Evolutionary conservation across 345 rosid species (phyloP), one percentile per base, ranked within the genome.

Genomic region (Syzygium aqueum): DNA sequence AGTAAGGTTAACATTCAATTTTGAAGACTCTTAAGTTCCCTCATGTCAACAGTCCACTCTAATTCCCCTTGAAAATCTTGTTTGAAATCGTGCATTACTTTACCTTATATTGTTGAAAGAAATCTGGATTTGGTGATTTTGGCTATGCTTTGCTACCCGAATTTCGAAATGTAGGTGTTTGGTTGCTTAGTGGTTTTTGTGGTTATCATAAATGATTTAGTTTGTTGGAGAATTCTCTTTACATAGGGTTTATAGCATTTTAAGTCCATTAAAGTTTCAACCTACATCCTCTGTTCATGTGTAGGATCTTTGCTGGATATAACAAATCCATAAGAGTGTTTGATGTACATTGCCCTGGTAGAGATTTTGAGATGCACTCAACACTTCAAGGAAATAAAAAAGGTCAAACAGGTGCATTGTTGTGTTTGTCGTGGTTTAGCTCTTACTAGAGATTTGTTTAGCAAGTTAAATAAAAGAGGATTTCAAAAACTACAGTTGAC

Each of bases 301-400:
- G 91, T 90, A 97, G 99, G 95, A 91, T 96, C 50, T 96, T 92
- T 92, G 99, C 96, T 87, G 99, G 98, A 51, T 96, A 96, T 88
- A 96, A 97, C 89, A 97, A 95, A 92, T 90, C 92, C 82, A 57
- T 97, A 17, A 93, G 99, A 91, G 94, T 43, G 19, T 15, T 52
- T 52, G 53, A 52, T 6, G 6, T 6, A 6, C 53, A 14, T 52
- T 6, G 46, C 67, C 99, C 99, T 51, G 98, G 99, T 90, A 93
- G 99, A 93, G 99, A 96, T 89, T 96, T 94, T 78, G 86, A 88
- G 57, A 95, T 93, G 87, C 91, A 93, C 91, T 94, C 99, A 59
- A 96, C 97, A 37, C 86, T 94, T 82, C 93, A 96, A 87, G 94
- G 94, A 90, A 94, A 95, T 33, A 96, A 96, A 92, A 97, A 97